Base-by-base conservation (phyloP, 2,329 filamentous ascomycete genomes). In the Tolypocladium sp. region DNA sequence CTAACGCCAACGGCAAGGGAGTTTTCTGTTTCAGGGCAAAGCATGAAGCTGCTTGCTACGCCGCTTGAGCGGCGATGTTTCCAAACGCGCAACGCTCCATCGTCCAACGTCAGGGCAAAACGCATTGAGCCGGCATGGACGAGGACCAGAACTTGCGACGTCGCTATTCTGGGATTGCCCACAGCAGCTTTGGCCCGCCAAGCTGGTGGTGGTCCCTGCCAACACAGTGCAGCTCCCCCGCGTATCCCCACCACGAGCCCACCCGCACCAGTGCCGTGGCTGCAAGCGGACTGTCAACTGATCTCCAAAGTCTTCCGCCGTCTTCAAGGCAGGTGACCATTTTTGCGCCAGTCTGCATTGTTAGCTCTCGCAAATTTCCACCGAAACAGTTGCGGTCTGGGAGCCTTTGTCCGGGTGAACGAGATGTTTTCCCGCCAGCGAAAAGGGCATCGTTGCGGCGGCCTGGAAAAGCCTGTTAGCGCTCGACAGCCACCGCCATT, bases 321-420 rank as follows among this genome's bases (percentile, higher is more conserved):
- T 15, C 56, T n/a, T 10, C 30, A 55, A 54, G 52, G 60, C 62
- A 42, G 58, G 59, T 63, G 62, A 60, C 60, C 62, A 52, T 7
- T 27, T 35, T 22, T 22, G 30, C 49, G 30, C 20, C 55, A 27
- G n/a, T 10, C 41, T 25, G 56, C 56, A 25, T 51, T 33, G 30
- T 33, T 57, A 57, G 56, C 27, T 42, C 30, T 42, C 17, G 27
- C 25, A n/a, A 22, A 1, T n/a, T 52, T 6, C 7, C 8, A 12
- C 27, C 17, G 27, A 17, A 22, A 35, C 30, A 35, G 22, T 22
- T n/a, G 20, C 49, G 6, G 49, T 22, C 49, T 22, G 17, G 17
- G 30, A 12, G 49, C 30, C 49, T 37, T 37, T 53, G 30, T 37
- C 10, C 30, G 17, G 46, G 5, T 3, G 33, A n/a, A 5, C 27